A percentile compares a stretch with the other conserved stretches of the same genome.
Conservation (phyloP, 1,284 basidiomycete genomes). For the Pseudomicrostroma phylloplanum region DNA sequence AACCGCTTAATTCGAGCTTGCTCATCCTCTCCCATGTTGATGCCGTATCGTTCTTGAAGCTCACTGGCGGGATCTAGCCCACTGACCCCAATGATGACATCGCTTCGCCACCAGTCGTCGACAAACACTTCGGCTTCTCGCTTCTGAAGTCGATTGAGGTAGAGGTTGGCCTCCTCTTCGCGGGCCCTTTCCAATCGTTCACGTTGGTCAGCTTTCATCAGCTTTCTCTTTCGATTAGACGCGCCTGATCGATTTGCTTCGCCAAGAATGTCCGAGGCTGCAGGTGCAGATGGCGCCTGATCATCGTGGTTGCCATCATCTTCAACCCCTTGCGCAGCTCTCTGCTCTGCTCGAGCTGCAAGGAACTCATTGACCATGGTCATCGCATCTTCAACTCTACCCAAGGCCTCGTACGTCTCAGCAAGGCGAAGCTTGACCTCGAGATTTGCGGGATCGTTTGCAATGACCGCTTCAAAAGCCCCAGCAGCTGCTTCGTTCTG, state of each 20-base stretch:
- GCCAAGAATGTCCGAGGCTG: slow-evolving; percentile 31
- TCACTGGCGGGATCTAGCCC: too few relatives aligned
- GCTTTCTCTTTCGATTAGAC: slow-evolving; percentile 8
- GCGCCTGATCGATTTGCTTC: slow-evolving; percentile 16
- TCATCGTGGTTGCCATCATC: not conserved
- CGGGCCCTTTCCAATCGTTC: slow-evolving; percentile 33
- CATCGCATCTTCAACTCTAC: slow-evolving; percentile 72
- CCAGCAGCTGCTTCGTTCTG: slow-evolving; percentile 28
- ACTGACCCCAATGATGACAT: slow-evolving; percentile 23
- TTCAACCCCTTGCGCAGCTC: slow-evolving; percentile 9
- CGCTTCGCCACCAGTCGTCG: slow-evolving; percentile 35
- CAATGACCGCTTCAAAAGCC: slow-evolving; percentile 59
- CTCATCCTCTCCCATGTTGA: not conserved
- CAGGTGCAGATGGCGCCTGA: not conserved
- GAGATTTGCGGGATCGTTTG: slow-evolving; percentile 66
- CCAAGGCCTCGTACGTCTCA: slow-evolving; percentile 72
- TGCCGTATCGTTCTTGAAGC: not conserved
- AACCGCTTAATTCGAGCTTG: slow-evolving; percentile 33
- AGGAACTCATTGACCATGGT: slow-evolving; percentile 72
- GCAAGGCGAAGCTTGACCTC: slow-evolving; percentile 61
- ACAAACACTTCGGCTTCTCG: slow-evolving; percentile 38
- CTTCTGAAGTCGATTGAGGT: slow-evolving; percentile 31
- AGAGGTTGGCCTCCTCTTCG: slow-evolving; percentile 40
- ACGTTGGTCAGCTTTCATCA: slow-evolving; percentile 5
- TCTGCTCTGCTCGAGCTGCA: not conserved